phyloP scores from a whole-genome alignment of 2,329 filamentous ascomycete species.

The Sphaerulina vaccinii region DNA sequence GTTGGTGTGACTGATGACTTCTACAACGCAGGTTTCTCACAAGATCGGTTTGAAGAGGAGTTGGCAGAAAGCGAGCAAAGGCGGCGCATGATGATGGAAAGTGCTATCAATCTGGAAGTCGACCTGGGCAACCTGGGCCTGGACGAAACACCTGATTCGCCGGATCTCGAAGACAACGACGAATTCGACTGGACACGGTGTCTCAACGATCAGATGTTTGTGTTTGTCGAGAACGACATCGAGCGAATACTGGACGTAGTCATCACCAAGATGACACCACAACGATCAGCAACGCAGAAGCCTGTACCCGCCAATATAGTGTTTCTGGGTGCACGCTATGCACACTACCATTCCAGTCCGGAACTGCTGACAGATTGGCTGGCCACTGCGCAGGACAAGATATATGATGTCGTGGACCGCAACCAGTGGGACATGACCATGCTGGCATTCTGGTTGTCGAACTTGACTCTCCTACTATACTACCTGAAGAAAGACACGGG shows the following conservation, averaged over 20 bases:
- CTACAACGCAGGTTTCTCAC: constrained; percentile 86
- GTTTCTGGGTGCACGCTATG: constrained; percentile 91
- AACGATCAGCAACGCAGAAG: constrained; percentile 93
- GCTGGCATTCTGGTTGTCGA: constrained; percentile 97
- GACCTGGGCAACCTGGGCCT: constrained; percentile 93
- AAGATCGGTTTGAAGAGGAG: constrained; percentile 94
- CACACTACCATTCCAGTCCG: constrained; percentile 88
- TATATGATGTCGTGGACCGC: constrained; percentile 92
- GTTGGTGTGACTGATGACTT: constrained; percentile 84
- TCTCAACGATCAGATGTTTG: constrained; percentile 98
- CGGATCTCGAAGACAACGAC: constrained; percentile 81
- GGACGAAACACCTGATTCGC: constrained; percentile 90
- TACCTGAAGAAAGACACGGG: constrained; percentile 94
- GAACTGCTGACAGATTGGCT: constrained; percentile 81
- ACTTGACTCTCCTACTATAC: constrained; percentile 89
- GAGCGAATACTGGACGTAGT: constrained; percentile 90
- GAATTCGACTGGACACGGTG: constrained; percentile 96
- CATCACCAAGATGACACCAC: constrained; percentile 97
- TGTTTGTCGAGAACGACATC: constrained; percentile 93
- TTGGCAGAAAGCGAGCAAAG: constrained; percentile 96
- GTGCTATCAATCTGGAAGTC: constrained; percentile 92
- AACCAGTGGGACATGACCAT: constrained; percentile 99
- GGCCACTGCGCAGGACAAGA: constrained; percentile 86
- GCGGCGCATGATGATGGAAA: constrained; percentile 98
- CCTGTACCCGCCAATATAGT: constrained; percentile 96